phyloP scores from a whole-genome alignment of 2,329 filamentous ascomycete species.

The Beauveria medogensis region DNA sequence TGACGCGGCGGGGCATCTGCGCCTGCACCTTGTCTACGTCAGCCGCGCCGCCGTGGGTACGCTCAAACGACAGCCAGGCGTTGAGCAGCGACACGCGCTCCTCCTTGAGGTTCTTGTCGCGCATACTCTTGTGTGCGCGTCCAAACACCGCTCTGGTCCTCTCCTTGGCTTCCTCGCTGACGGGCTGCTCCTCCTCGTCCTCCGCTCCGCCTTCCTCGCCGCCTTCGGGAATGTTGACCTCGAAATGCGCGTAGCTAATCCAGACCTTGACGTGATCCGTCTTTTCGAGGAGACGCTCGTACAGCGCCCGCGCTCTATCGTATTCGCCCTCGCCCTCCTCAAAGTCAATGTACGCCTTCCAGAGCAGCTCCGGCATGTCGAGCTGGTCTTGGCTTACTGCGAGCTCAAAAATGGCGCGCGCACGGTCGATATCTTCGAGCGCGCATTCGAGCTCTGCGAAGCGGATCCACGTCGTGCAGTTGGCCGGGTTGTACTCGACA shows the following conservation, averaged over 20 bases:
- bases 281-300: conserved; percentile 85
- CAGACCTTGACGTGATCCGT: conserved; percentile 99
- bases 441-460: conserved; percentile 91
- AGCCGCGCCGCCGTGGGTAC: conserved; percentile 65
- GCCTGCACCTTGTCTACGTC: conserved; percentile 79
- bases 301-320: conserved; percentile 69
- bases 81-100: conserved; percentile 89
- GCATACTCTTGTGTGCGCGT: conserved; percentile 78
- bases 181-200: conserved; percentile 52
- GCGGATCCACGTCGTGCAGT: conserved; percentile 91
- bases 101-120: conserved; percentile 83
- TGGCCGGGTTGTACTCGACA: conserved; percentile 83
- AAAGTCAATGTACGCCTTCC: conserved; percentile 98
- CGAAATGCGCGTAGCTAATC: conserved; percentile 98
- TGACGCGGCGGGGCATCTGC: conserved; percentile 88
- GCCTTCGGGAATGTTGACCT: conserved; percentile 83
- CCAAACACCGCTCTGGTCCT: conserved; percentile 79
- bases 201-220: conserved; percentile 48
- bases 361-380: conserved; percentile 95
- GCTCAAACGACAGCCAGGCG: conserved; percentile 88
- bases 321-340: conserved; percentile 94
- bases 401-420: conserved; percentile 85
- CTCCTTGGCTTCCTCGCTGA: conserved; percentile 76
- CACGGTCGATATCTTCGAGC: conserved; percentile 80
- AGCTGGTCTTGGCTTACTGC: conserved; percentile 74